Conservation (phyloP, 345 rosid species). For the Bruguiera sexangula region DNA sequence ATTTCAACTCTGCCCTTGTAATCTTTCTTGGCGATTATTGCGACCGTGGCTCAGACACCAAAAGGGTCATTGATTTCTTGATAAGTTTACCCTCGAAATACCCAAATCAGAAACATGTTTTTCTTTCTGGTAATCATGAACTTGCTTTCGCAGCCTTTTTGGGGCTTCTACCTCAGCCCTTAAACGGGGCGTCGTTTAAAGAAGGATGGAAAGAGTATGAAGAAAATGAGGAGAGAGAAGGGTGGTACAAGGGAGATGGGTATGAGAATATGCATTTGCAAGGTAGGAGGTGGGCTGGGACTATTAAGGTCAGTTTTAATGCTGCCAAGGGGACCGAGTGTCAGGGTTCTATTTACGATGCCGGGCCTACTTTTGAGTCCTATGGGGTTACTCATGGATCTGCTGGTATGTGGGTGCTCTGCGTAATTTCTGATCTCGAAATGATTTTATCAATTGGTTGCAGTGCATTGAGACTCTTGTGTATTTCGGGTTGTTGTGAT, state of each 20-base stretch:
- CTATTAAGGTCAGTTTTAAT: slow-evolving; percentile 40
- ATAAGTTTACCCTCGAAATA: slow-evolving; percentile 42
- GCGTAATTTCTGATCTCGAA: background rate
- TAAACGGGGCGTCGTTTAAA: slow-evolving; percentile 41
- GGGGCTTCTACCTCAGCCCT: slow-evolving; percentile 48
- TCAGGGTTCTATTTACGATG: slow-evolving; percentile 72
- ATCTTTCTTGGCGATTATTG: slow-evolving; percentile 92
- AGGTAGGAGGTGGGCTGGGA: slow-evolving; percentile 79
- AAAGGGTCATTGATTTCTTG: slow-evolving; percentile 58
- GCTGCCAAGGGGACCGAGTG: slow-evolving; percentile 43
- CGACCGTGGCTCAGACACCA: slow-evolving; percentile 76
- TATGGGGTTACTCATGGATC: slow-evolving; percentile 85
- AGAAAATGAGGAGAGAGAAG: slow-evolving; percentile 59
- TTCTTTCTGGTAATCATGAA: slow-evolving; percentile 75
- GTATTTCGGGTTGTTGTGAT: background rate
- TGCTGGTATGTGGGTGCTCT: slow-evolving; percentile 44
- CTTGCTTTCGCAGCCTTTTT: slow-evolving; percentile 68
- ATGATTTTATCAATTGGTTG: background rate
- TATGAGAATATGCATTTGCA: slow-evolving; percentile 68
- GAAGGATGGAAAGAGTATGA: slow-evolving; percentile 64
- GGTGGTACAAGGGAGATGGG: slow-evolving; percentile 69
- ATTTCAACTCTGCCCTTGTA: slow-evolving; percentile 56
- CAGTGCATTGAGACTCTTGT: background rate
- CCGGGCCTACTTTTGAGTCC: slow-evolving; percentile 65
- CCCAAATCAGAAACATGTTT: slow-evolving; percentile 60